Evolutionary conservation across 352 stramenopile species (phyloP).

Genomic region (Globisporangium viniferum): DNA sequence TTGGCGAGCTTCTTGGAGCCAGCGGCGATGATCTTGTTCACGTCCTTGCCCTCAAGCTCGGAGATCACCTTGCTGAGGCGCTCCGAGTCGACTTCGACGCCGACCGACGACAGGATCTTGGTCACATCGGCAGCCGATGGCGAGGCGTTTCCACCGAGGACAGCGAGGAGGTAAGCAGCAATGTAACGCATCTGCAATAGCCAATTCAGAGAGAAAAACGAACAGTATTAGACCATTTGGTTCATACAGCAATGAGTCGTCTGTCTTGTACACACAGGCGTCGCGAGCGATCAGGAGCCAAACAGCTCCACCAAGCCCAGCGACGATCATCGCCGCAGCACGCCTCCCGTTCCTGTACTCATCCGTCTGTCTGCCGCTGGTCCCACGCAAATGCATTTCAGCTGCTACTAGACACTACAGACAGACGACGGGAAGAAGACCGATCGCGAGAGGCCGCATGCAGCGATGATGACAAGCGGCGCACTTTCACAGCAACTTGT

Average conservation of each 20-base stretch:
- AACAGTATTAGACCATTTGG: neutral
- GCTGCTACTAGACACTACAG: no score
- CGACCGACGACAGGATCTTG: conserved; percentile 89
- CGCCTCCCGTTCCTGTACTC: neutral
- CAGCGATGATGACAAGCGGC: neutral
- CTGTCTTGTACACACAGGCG: neutral
- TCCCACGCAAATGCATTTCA: no score
- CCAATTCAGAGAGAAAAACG: neutral
- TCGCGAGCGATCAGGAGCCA: neutral
- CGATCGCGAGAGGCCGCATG: neutral
- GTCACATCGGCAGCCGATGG: conserved; percentile 91
- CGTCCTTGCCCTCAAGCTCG: conserved; percentile 80
- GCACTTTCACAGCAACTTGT: neutral
- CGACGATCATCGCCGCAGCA: neutral
- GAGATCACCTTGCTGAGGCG: conserved; percentile 70
- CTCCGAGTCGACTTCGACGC: conserved; percentile 82
- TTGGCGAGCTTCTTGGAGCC: conserved; percentile 80
- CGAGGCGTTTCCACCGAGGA: conserved; percentile 90
- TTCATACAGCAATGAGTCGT: neutral
- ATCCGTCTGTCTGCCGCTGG: neutral
- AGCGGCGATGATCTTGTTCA: conserved; percentile 81
- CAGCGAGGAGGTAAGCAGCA: conserved; percentile 95
- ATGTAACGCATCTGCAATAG: conserved; percentile 94
- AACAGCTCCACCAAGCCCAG: neutral
- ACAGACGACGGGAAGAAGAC: no score